Evolutionary conservation across 257 asterid species (phyloP).

Genomic region (Nicotiana noctiflora): DNA sequence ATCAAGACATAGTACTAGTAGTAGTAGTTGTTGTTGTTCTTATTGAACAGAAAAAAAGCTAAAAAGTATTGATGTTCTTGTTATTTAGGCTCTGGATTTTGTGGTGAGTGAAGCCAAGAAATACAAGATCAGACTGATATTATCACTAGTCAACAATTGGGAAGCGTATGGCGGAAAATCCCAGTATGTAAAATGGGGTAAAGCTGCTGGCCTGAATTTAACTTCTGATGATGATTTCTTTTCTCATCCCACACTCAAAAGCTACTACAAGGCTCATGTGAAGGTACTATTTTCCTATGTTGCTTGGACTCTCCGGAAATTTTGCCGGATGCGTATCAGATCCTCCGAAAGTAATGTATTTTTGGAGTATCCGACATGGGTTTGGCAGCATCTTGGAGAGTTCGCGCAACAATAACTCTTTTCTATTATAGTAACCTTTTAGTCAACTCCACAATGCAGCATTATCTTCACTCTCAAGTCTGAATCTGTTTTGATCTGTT

Average conservation of each 20-base stretch:
- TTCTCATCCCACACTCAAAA: slow-evolving; percentile 59
- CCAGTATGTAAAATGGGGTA: slow-evolving; percentile 96
- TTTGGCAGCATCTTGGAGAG: too few species aligned
- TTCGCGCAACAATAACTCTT: too few species aligned
- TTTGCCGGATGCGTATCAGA: too few species aligned
- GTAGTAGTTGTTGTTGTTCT: too few species aligned
- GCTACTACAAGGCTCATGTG: slow-evolving; percentile 80
- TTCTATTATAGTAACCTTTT: too few species aligned
- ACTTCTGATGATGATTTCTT: slow-evolving; percentile 91
- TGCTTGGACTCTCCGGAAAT: too few species aligned
- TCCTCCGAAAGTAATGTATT: too few species aligned
- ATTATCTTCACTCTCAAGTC: neutral
- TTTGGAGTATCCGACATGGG: too few species aligned
- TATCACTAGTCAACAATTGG: slow-evolving; percentile 87
- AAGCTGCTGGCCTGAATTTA: slow-evolving; percentile 68
- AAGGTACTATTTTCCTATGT: slow-evolving; percentile 21
- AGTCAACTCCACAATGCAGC: neutral
- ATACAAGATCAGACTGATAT: slow-evolving; percentile 67
- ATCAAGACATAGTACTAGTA: neutral
- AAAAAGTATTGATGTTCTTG: neutral
- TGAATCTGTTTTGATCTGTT: neutral
- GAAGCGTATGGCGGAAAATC: slow-evolving; percentile 92
- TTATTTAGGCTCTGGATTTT: slow-evolving; percentile 70
- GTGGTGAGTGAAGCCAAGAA: slow-evolving; percentile 84
- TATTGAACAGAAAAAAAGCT: neutral